A percentile compares a stretch with the other conserved stretches of the same genome.
phyloP scores from a whole-genome alignment of 1,284 basidiomycete genomes.

The Ganoderma sinense region DNA sequence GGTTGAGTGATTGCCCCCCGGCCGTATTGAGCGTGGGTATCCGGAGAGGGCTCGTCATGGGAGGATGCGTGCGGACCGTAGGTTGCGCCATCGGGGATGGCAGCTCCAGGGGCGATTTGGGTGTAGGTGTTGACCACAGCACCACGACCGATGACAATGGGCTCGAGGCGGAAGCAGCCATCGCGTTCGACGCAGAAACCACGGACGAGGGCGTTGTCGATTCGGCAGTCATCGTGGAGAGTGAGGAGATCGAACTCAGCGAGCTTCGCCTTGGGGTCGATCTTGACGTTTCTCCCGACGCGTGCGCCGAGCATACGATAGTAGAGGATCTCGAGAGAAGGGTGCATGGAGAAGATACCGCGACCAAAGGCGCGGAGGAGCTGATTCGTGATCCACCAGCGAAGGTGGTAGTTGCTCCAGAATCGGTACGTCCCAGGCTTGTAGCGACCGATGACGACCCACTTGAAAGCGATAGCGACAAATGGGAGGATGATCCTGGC shows the following conservation, averaged over 20 bases:
- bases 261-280: slow-evolving; percentile 46
- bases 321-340: slow-evolving; percentile 46
- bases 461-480: slow-evolving; percentile 50
- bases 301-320: slow-evolving; percentile 53
- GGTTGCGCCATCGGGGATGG: slow-evolving; percentile 45
- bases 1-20: slow-evolving; percentile 43
- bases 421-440: slow-evolving; percentile 49
- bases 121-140: slow-evolving; percentile 54
- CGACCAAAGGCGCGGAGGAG: slow-evolving; percentile 47
- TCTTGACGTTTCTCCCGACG: slow-evolving; percentile 49
- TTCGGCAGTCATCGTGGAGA: slow-evolving; percentile 49
- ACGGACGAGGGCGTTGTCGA: slow-evolving; percentile 49
- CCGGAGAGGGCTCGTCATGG: slow-evolving; percentile 46
- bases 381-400: slow-evolving; percentile 58
- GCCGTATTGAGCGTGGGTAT: slow-evolving; percentile 47
- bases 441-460: slow-evolving; percentile 53
- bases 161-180: slow-evolving; percentile 49
- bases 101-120: slow-evolving; percentile 49
- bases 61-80: slow-evolving; percentile 55
- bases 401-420: slow-evolving; percentile 48
- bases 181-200: slow-evolving; percentile 57
- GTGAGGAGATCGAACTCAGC: slow-evolving; percentile 53
- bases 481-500: slow-evolving; percentile 46
- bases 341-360: slow-evolving; percentile 51
- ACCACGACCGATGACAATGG: slow-evolving; percentile 46